Evolutionary conservation across 179 eudicot species (phyloP), one percentile per base, ranked within the genome.

Genomic region (Corrigiola litoralis): DNA sequence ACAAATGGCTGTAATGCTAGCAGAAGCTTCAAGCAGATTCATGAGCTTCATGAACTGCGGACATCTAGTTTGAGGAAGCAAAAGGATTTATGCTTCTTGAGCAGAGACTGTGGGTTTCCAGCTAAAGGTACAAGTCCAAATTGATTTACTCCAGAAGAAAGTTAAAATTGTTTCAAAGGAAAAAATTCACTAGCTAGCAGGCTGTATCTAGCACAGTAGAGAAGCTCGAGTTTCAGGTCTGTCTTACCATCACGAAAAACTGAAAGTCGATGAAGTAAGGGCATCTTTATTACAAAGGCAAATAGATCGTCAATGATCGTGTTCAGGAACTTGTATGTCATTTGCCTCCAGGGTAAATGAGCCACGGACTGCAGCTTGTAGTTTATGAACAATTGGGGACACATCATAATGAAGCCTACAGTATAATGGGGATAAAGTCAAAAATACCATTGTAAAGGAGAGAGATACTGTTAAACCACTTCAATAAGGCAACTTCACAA

Each of bases 211-310:
- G 23, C 47, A 34, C 14, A 61, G 21, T 2, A 18, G 29, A 50
- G 12, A 46, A 29, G 23, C 29, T 10, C 29, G 23, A 56, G 12
- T 21, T 18, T 23, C 38, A 42, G 6, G 9, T 21, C 0, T 13
- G 27, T 61, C 91, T 81, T 70, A 94, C 99, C 99, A 70, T 94
- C 99, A 71, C 99, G 97, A 80, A 94, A 94, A 66, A 94, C 99
- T 60, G 99, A 94, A 47, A 94, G 96, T n/a, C 99, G 84, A 69
- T 94, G 99, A 37, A 94, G 84, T 42, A 51, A 59, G 21, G 99
- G 99, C 99, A 94, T 94, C 78, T 94, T 94, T 12, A 94, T 94
- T 6, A 94, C 99, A 49, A 94, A 94, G 42, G 99, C 99, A 78
- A 94, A 94, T 61, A 94, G 94, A 78, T 94, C 99, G 65, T 94